phyloP scores from a whole-genome alignment of 371 early-diverging fungal genomes.

The Syncephalis plumigaleata region DNA sequence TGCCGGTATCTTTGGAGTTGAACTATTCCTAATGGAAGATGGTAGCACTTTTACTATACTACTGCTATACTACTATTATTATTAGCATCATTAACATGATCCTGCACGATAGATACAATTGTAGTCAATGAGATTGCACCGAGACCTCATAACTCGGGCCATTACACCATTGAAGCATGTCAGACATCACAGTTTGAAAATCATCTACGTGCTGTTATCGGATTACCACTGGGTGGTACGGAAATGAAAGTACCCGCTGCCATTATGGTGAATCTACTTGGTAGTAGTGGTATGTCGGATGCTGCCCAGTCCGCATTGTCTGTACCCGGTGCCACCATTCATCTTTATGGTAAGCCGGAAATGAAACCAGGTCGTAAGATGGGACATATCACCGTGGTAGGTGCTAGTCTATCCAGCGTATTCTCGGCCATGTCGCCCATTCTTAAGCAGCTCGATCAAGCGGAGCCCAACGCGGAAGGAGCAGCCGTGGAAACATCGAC shows the following conservation, averaged over 20 bases:
- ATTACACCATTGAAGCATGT: constrained; percentile 94
- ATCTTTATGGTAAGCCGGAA: constrained; percentile 84
- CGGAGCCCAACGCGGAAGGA: too few relatives aligned
- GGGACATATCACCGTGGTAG: constrained; percentile 92
- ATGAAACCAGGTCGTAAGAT: constrained; percentile 83
- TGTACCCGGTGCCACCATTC: constrained; percentile 74
- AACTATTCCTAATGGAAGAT: constrained; percentile 80
- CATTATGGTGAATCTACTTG: constrained; percentile 89
- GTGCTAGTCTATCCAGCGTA: constrained; percentile 28
- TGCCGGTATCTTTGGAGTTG: constrained; percentile 90
- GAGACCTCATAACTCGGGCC: constrained; percentile 96
- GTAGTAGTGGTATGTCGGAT: constrained; percentile 28
- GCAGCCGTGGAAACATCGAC: constrained; percentile 12
- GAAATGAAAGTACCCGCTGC: constrained; percentile 77
- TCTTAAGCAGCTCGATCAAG: too few relatives aligned
- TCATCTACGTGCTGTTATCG: constrained; percentile 85
- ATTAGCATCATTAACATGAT: not conserved
- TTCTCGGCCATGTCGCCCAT: too few relatives aligned
- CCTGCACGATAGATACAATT: constrained; percentile 45
- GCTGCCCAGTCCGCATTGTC: constrained; percentile 48
- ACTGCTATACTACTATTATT: not conserved
- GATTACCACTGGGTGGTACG: constrained; percentile 82
- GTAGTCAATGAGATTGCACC: constrained; percentile 93
- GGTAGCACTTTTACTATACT: constrained; percentile 24
- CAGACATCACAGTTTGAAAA: constrained; percentile 93